These are phyloP conservation scores for Xerocomellus amylosporus DNA, from an alignment of 768 basidiomycete genomes.

Conservation along the genomic window DNA sequence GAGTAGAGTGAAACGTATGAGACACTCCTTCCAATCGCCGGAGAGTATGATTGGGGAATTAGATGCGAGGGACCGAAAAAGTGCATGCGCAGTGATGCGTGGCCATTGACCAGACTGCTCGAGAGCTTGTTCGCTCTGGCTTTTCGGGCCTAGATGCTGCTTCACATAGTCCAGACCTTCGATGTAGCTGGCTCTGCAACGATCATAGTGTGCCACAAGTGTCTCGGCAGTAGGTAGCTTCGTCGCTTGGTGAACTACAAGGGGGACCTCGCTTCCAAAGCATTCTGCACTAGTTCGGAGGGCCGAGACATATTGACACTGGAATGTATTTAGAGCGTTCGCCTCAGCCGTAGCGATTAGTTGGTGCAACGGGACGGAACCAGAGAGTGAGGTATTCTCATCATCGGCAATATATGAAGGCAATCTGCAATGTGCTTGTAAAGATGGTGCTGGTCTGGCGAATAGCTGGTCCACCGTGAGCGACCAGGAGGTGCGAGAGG, in stretches of 20 bases:
- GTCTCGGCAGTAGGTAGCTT: background rate
- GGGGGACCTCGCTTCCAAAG: conserved; percentile 4
- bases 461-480: conserved; percentile 2
- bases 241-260: background rate
- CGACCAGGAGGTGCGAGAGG: background rate
- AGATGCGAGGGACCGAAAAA: conserved; percentile 35
- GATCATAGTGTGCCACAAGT: conserved; percentile 10
- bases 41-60: conserved; percentile 16
- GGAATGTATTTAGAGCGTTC: conserved; percentile 11
- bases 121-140: conserved; percentile 16
- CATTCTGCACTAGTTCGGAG: conserved; percentile 9
- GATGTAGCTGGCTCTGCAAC: conserved; percentile 4
- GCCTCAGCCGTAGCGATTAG: conserved; percentile 2
- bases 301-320: conserved; percentile 7
- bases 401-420: background rate
- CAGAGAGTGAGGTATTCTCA: background rate
- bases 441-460: background rate
- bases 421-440: background rate
- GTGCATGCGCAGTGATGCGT: conserved; percentile 27
- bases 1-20: conserved; percentile 30
- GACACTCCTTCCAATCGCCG: conserved; percentile 29
- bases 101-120: conserved; percentile 28
- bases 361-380: background rate
- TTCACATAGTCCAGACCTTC: background rate
- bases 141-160: conserved; percentile 14